phyloP scores from a whole-genome alignment of 768 basidiomycete genomes.

The Suillus paluster region DNA sequence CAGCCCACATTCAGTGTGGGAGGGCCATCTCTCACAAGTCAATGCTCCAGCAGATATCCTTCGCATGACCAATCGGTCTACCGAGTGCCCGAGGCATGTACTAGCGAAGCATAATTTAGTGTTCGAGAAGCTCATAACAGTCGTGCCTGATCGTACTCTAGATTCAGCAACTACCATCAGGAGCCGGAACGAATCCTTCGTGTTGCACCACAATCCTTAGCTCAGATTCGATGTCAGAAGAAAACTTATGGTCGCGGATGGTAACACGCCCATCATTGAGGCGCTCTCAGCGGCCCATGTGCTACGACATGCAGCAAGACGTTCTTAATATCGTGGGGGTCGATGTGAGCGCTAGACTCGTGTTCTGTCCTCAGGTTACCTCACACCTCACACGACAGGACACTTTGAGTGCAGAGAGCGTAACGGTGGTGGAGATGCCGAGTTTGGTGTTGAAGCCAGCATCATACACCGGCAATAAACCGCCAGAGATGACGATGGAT shows the following conservation, averaged over 20 bases:
- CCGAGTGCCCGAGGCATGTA: neutral
- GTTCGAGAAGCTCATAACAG: neutral
- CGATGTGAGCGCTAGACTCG: slow-evolving; percentile 3
- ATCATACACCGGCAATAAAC: neutral
- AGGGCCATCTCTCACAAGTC: neutral
- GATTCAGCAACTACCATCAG: slow-evolving; percentile 1
- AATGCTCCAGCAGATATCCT: neutral
- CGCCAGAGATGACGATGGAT: neutral
- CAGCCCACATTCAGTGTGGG: neutral
- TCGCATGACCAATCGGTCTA: neutral
- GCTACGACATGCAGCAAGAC: slow-evolving; percentile 2
- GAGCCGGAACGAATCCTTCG: neutral
- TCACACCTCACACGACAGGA: neutral
- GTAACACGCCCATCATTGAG: slow-evolving; percentile 1
- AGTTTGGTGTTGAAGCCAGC: neutral
- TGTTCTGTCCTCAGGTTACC: no score
- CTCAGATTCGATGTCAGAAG: slow-evolving; percentile 3
- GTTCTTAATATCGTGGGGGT: neutral
- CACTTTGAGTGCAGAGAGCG: slow-evolving; percentile 3
- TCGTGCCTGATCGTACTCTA: neutral
- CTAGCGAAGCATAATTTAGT: neutral
- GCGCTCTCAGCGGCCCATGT: neutral
- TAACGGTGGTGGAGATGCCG: neutral
- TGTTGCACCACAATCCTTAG: neutral
- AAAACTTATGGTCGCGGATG: slow-evolving; percentile 6